Base-by-base conservation (phyloP, 1,284 basidiomycete species). In the Ustilago bromivora region DNA sequence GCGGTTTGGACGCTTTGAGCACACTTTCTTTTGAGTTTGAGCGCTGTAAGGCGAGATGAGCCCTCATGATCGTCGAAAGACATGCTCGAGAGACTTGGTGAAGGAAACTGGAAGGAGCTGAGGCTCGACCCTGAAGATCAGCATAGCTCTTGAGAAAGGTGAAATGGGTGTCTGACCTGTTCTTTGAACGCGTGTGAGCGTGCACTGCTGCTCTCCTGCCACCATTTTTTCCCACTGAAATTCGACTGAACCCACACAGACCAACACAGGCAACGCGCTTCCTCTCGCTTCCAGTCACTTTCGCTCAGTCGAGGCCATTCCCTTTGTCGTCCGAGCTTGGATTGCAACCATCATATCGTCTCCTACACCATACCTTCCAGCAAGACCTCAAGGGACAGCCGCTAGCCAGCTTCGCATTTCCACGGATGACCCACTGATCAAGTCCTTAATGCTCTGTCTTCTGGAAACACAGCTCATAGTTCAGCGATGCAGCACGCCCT, bases 231-330 rank as follows among this genome's bases (percentile, higher is more conserved):
- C 41, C 34, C 15, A 4, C 35, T 36, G 43, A 41, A 41, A 41
- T 13, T 41, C 40, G n/a, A 12, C 43, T 19, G 9, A 53, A 47
- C 38, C 23, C 40, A 51, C 62, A 49, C 59, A 71, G 63, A 71
- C 63, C 69, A 71, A 71, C 70, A 66, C 23, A 57, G 11, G 43
- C 59, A 57, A 28, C 23, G 23, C 54, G 38, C 59, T 43, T 43
- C 31, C 55, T 23, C 58, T 19, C 54, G 31, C 51, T 43, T 51
- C 31, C 28, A 31, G 49, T 51, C n/a, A 56, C 19, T 40, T 8
- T 17, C 38, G 32, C 55, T 15, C 17, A 53, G 47, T 40, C 54
- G 51, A 63, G 46, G 23, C 34, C 9, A 12, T n/a, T 41, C 12
- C 23, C 23, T 40, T 38, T 40, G 38, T 41, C 1, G 7, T 38